A percentile compares a stretch with the other conserved stretches of the same genome.
Conservation (phyloP, 2,329 filamentous ascomycete species). For the Colletotrichum chrysophilum region DNA sequence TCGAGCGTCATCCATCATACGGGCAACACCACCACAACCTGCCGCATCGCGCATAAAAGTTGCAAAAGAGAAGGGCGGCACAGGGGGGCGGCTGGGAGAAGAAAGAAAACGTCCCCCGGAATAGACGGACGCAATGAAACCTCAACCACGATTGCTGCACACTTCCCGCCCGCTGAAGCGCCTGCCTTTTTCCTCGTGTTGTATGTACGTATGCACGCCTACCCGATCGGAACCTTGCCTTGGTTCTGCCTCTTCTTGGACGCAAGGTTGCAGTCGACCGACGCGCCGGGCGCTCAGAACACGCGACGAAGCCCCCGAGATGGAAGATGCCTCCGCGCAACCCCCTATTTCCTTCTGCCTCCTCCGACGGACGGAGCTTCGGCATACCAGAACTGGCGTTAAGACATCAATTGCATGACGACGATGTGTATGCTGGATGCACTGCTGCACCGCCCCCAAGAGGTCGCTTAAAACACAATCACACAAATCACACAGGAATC, state of each 20-base stretch:
- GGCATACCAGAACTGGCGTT: not conserved
- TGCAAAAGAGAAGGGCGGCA: not conserved
- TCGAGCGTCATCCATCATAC: not conserved
- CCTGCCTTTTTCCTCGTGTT: not conserved
- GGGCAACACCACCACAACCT: not conserved
- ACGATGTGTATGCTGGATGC: not conserved
- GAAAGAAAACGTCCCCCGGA: not conserved
- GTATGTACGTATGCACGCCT: not conserved
- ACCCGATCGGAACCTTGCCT: not conserved
- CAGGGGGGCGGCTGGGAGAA: not conserved
- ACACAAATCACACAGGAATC: not conserved
- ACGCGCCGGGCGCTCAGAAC: not conserved
- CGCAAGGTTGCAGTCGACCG: not conserved
- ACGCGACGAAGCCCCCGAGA: not conserved
- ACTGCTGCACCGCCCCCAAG: not conserved
- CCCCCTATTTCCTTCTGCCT: not conserved
- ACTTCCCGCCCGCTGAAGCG: not conserved
- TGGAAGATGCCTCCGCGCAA: not conserved
- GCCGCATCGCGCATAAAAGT: not conserved
- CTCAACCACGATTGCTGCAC: not conserved
- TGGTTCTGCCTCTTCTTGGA: not conserved
- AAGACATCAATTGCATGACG: not conserved
- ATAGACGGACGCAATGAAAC: conserved; percentile 1
- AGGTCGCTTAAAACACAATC: not conserved
- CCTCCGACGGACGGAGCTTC: not conserved